Percentiles rank a stretch among this genome's conserved stretches.
Evolutionary conservation across 805 yeast species (phyloP).

Genomic region (Saccharomycopsis sp.): DNA sequence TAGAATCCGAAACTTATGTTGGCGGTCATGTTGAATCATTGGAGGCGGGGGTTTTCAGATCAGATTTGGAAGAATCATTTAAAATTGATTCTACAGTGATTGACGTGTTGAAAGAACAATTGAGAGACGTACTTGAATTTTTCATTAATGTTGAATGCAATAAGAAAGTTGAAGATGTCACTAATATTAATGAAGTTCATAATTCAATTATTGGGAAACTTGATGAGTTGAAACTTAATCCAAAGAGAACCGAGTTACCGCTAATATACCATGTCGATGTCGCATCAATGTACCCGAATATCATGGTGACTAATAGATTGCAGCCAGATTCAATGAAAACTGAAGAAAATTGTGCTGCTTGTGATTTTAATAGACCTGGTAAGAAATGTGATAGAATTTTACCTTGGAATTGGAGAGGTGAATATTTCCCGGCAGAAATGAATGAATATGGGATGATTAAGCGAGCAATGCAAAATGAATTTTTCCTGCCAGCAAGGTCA

Average conservation of each 20-base stretch:
- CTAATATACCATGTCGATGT: constrained; percentile 96
- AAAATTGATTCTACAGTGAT: constrained; percentile 74
- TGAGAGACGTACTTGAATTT: constrained; percentile 73
- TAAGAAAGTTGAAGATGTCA: constrained; percentile 66
- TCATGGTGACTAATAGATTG: constrained; percentile 93
- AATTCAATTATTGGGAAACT: constrained; percentile 48
- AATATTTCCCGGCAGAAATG: constrained; percentile 82
- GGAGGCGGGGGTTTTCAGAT: constrained; percentile 96
- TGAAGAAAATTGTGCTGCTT: constrained; percentile 93
- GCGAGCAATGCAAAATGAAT: constrained; percentile 72
- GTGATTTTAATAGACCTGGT: constrained; percentile 95
- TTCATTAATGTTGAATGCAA: constrained; percentile 77
- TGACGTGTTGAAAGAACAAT: constrained; percentile 67
- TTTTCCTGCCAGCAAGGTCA: constrained; percentile 41
- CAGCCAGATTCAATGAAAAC: constrained; percentile 97
- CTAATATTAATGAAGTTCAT: constrained; percentile 71
- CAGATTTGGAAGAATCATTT: constrained; percentile 74
- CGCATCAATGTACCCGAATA: constrained; percentile 98
- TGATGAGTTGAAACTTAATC: constrained; percentile 51
- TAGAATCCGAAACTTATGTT: constrained; percentile 94
- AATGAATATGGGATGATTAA: constrained; percentile 89
- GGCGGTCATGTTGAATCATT: constrained; percentile 98
- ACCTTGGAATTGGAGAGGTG: constrained; percentile 99
- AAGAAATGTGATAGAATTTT: constrained; percentile 85
- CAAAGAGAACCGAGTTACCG: constrained; percentile 70